phyloP scores from a whole-genome alignment of 257 asterid species.

The Parsonsia alboflavescens region DNA sequence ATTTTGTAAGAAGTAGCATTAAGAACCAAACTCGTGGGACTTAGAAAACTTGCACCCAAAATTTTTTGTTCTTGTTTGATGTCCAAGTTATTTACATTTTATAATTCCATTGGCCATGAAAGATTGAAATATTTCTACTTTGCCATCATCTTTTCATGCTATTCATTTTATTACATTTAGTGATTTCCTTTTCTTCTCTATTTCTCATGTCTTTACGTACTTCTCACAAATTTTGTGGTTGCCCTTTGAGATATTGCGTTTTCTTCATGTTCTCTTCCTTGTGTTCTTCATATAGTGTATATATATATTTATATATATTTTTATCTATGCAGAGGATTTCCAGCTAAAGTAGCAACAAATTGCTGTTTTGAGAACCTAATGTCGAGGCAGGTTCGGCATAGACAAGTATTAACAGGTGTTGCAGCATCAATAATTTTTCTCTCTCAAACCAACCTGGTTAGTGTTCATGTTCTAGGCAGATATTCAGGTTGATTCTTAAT shows the following conservation, averaged over 20 bases:
- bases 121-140: not conserved
- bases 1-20: not conserved
- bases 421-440: constrained; percentile 65
- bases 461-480: constrained; percentile 21
- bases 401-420: constrained; percentile 67
- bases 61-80: not conserved
- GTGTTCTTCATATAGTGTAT: not conserved
- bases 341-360: constrained; percentile 27
- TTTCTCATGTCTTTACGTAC: not conserved
- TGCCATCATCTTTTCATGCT: not conserved
- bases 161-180: not conserved
- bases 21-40: no score
- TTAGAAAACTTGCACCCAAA: no score
- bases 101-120: not conserved
- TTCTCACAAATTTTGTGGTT: not conserved
- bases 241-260: not conserved
- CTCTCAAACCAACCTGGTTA: constrained; percentile 66
- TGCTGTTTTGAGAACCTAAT: constrained; percentile 33
- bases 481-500: not conserved
- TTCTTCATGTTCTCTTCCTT: not conserved
- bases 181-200: not conserved
- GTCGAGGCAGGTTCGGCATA: constrained; percentile 36
- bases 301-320: not conserved
- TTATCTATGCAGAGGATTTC: constrained; percentile 35
- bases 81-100: not conserved